These are phyloP conservation scores for Pachysandra terminalis DNA, from an alignment of 164 flowering plant genomes.

Conservation along the genomic window DNA sequence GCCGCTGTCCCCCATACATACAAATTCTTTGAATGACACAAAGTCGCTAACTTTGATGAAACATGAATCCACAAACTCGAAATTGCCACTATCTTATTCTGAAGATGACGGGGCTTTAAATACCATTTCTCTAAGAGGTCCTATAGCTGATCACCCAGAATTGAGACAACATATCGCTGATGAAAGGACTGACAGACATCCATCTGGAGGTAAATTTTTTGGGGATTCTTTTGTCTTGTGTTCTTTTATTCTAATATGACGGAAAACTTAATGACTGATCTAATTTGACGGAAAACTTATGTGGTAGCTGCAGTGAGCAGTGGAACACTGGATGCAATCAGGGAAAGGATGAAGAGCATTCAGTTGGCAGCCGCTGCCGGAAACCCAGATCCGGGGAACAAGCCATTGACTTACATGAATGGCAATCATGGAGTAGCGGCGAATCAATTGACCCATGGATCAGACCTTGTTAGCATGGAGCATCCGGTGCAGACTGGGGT, in stretches of 20 bases:
- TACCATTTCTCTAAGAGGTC: slow-evolving; percentile 34
- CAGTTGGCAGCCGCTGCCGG: slow-evolving; percentile 76
- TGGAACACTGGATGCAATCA: slow-evolving; percentile 88
- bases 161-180: slow-evolving; percentile 40
- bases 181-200: slow-evolving; percentile 59
- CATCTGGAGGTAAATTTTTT: slow-evolving; percentile 55
- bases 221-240: not conserved
- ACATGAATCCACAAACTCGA: slow-evolving; percentile 55
- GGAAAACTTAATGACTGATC: no score
- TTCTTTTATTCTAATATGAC: no score
- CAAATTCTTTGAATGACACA: slow-evolving; percentile 49
- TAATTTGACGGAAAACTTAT: not conserved
- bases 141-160: slow-evolving; percentile 34
- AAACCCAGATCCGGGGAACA: slow-evolving; percentile 46
- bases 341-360: slow-evolving; percentile 97
- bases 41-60: slow-evolving; percentile 42
- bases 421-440: slow-evolving; percentile 42
- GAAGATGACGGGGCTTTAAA: slow-evolving; percentile 42
- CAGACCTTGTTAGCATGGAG: slow-evolving; percentile 34
- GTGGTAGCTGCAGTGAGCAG: slow-evolving; percentile 45
- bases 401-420: slow-evolving; percentile 42
- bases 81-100: slow-evolving; percentile 46
- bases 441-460: slow-evolving; percentile 27
- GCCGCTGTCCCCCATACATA: slow-evolving; percentile 76
- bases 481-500: slow-evolving; percentile 47